Evolutionary conservation across 305 asterid genomes (phyloP).

Genomic region (Petunia hybrid): DNA sequence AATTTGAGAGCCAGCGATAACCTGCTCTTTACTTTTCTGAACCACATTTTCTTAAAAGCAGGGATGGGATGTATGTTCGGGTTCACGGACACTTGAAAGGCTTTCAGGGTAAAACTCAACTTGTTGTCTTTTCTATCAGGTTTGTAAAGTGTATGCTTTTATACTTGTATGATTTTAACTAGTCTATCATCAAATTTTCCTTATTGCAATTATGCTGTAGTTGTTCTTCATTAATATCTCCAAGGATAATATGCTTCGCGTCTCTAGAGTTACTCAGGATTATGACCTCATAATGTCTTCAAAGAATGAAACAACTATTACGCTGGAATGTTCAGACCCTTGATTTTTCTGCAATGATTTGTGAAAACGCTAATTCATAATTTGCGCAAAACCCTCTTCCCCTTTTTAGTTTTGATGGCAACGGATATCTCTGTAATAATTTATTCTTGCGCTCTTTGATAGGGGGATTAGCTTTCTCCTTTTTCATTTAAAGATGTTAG

Average conservation of each 20-base stretch:
- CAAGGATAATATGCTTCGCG: background rate
- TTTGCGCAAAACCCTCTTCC: slow-evolving; percentile 3
- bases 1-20: background rate
- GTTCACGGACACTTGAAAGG: slow-evolving; percentile 78
- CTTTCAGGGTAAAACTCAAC: slow-evolving; percentile 66
- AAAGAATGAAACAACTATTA: background rate
- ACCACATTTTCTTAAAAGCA: slow-evolving; percentile 36
- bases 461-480: background rate
- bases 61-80: slow-evolving; percentile 78
- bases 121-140: slow-evolving; percentile 81
- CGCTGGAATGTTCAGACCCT: background rate
- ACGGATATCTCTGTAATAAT: too few species aligned
- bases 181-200: background rate
- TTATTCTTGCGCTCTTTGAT: background rate
- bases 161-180: background rate
- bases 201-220: slow-evolving; percentile 1
- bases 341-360: background rate
- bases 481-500: background rate
- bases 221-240: background rate
- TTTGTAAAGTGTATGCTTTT: slow-evolving; percentile 31
- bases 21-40: slow-evolving; percentile 1
- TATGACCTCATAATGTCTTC: background rate
- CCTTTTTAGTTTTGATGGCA: slow-evolving; percentile 18
- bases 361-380: background rate
- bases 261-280: background rate